phyloP scores from a whole-genome alignment of 2,329 filamentous ascomycete genomes.

The Aspergillus chevalieri region DNA sequence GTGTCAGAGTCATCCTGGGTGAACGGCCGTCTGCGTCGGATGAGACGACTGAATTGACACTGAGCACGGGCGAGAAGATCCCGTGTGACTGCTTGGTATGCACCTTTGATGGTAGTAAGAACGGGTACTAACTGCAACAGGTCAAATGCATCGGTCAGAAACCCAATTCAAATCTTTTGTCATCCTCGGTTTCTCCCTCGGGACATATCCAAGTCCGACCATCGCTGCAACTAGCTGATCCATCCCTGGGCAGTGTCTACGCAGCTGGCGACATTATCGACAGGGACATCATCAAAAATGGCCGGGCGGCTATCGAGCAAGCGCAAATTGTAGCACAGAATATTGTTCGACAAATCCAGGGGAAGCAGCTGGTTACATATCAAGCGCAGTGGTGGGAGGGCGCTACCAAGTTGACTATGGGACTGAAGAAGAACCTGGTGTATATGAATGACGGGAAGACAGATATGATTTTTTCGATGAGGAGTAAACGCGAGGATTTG shows the following conservation, averaged over 20 bases:
- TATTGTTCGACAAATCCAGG: constrained; percentile 44
- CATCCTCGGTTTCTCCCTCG: constrained; percentile 39
- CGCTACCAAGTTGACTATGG: constrained; percentile 50
- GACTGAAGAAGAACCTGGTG: constrained; percentile 42
- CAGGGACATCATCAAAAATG: constrained; percentile 47
- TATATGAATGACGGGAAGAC: constrained; percentile 41
- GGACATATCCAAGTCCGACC: constrained; percentile 51
- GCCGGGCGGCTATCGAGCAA: constrained; percentile 50
- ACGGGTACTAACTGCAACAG: constrained; percentile 24
- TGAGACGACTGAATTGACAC: constrained; percentile 1
- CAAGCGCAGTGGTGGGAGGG: constrained; percentile 43
- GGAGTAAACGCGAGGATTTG: constrained; percentile 42
- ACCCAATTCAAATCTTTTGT: constrained; percentile 49
- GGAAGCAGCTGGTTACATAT: constrained; percentile 39
- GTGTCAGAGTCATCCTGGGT: constrained; percentile 47
- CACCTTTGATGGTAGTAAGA: constrained; percentile 9
- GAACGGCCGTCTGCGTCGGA: constrained; percentile 44
- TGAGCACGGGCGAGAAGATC: constrained; percentile 42
- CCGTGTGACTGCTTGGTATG: constrained; percentile 48
- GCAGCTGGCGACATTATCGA: constrained; percentile 60
- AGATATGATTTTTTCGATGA: constrained; percentile 37
- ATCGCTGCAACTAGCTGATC: constrained; percentile 52
- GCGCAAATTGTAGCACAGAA: constrained; percentile 51
- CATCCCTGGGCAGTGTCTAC: constrained; percentile 49
- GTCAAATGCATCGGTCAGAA: constrained; percentile 56